Evolutionary conservation across 495 filamentous ascomycete species (phyloP).

Genomic region (Penicillium pancosmium): DNA sequence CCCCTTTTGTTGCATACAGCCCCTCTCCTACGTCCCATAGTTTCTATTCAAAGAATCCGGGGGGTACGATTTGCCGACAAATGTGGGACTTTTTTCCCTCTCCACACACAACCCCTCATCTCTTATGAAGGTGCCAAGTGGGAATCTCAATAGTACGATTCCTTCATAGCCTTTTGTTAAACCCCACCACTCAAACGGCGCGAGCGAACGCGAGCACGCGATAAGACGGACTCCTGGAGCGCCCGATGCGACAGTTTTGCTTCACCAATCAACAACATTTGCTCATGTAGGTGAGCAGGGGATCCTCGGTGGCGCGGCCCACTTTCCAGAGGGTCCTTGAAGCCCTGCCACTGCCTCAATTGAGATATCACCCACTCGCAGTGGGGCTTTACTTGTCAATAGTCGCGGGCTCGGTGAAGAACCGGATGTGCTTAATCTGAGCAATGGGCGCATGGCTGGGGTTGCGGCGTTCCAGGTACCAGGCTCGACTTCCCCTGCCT

Average conservation of each 20-base stretch:
- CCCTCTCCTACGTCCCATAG: neutral
- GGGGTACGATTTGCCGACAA: neutral
- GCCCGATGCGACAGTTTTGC: neutral
- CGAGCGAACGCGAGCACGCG: neutral
- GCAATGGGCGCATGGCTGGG: conserved; percentile 1
- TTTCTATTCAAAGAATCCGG: conserved; percentile 6
- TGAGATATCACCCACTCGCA: neutral
- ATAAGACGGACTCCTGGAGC: neutral
- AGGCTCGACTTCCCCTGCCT: neutral
- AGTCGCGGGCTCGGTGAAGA: conserved; percentile 1
- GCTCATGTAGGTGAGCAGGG: neutral
- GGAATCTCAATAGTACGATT: conserved; percentile 5
- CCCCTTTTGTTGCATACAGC: neutral
- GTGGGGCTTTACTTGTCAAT: conserved; percentile 1
- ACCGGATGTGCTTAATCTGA: conserved; percentile 5
- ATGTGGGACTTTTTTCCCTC: neutral
- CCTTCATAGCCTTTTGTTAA: neutral
- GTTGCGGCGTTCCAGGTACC: neutral
- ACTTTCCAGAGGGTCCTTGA: neutral
- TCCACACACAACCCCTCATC: neutral
- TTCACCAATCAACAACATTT: neutral
- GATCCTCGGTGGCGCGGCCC: conserved; percentile 4
- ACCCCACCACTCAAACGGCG: neutral
- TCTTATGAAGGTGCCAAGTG: neutral
- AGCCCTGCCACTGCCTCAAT: neutral